Evolutionary conservation across 495 filamentous ascomycete genomes (phyloP).

Genomic region (Podospora comata): DNA sequence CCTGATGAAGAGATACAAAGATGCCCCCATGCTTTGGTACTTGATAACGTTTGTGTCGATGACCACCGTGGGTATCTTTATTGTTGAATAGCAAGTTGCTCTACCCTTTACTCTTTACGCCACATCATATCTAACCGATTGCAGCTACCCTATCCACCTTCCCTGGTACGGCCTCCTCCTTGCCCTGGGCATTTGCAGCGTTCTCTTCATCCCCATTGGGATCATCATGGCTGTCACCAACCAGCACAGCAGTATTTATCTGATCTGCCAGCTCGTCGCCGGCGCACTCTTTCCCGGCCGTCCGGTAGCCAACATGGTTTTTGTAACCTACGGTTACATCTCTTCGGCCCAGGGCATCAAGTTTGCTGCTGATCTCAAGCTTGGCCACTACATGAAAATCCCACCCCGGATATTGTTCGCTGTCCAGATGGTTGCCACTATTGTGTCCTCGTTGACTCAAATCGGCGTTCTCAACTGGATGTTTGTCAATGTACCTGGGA

Average conservation of each 20-base stretch:
- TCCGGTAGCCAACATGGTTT: slow-evolving; percentile 85
- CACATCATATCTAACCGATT: background rate
- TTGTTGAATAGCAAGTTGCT: slow-evolving; percentile 69
- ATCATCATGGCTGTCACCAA: slow-evolving; percentile 87
- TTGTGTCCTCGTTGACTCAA: slow-evolving; percentile 75
- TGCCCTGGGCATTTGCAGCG: slow-evolving; percentile 65
- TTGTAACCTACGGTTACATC: slow-evolving; percentile 81
- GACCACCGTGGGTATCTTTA: slow-evolving; percentile 71
- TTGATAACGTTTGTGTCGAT: slow-evolving; percentile 64
- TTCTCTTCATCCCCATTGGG: slow-evolving; percentile 76
- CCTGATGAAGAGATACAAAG: slow-evolving; percentile 69
- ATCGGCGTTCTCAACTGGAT: slow-evolving; percentile 87
- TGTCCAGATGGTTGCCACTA: slow-evolving; percentile 77
- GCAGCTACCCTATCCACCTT: slow-evolving; percentile 67
- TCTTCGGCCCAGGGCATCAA: slow-evolving; percentile 80
- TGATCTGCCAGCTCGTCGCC: slow-evolving; percentile 79
- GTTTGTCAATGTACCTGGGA: slow-evolving; percentile 68
- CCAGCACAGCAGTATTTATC: slow-evolving; percentile 74
- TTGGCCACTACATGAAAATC: slow-evolving; percentile 93
- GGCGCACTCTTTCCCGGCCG: slow-evolving; percentile 75
- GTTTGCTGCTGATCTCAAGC: slow-evolving; percentile 81
- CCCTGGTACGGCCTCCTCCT: slow-evolving; percentile 77
- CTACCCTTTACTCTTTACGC: background rate
- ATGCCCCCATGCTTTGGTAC: slow-evolving; percentile 79
- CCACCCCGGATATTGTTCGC: slow-evolving; percentile 75